Conservation (phyloP, 768 basidiomycete species). For the Boletus rubropictus region DNA sequence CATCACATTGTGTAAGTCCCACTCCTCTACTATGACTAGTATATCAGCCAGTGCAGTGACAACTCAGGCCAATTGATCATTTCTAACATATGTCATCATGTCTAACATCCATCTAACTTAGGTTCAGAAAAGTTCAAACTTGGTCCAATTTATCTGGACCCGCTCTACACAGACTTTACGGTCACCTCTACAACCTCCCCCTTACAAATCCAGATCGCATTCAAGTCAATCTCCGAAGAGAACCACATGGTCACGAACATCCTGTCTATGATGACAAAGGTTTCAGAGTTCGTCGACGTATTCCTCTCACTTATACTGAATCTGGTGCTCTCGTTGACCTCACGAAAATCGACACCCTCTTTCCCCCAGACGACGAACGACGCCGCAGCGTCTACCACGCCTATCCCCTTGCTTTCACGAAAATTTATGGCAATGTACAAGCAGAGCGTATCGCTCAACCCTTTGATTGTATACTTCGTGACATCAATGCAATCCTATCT, state of each 20-base stretch:
- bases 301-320: not conserved
- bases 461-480: too few relatives aligned
- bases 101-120: not conserved
- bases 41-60: too few relatives aligned
- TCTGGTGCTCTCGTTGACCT: not conserved
- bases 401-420: too few relatives aligned
- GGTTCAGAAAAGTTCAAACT: not conserved
- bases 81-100: too few relatives aligned
- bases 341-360: not conserved
- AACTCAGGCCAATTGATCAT: too few relatives aligned
- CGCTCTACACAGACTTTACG: not conserved
- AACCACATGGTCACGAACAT: accelerated
- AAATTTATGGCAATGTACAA: too few relatives aligned
- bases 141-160: not conserved
- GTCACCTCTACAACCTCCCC: not conserved
- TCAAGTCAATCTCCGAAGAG: not conserved
- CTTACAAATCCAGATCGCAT: not conserved
- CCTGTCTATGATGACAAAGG: not conserved
- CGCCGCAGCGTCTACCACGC: too few relatives aligned
- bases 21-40: too few relatives aligned
- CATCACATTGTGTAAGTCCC: slow-evolving; percentile 5
- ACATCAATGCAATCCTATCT: too few relatives aligned
- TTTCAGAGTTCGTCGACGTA: not conserved
- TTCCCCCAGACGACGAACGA: not conserved
- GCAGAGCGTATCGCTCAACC: too few relatives aligned